A percentile compares a stretch with the other conserved stretches of the same genome.
Evolutionary conservation across 495 filamentous ascomycete genomes (phyloP).

Genomic region (Halenospora varia): DNA sequence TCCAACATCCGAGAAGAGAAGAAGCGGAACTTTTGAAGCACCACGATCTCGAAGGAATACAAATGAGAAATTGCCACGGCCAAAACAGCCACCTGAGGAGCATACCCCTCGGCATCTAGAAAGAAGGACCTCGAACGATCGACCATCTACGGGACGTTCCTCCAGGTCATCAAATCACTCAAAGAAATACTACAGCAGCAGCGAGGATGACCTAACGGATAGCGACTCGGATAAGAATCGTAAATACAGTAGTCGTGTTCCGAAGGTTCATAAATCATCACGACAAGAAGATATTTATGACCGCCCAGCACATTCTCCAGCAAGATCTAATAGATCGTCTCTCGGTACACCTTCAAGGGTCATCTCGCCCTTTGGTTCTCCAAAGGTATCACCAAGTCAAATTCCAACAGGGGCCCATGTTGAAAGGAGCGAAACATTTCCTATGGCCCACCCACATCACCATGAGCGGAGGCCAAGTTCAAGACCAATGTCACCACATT

Average conservation of each 20-base stretch:
- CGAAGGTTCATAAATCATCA: neutral
- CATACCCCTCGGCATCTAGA: constrained; percentile 7
- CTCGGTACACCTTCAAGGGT: constrained; percentile 4
- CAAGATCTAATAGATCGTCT: constrained; percentile 16
- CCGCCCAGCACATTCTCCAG: constrained; percentile 2
- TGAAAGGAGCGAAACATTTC: constrained; percentile 18
- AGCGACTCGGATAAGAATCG: constrained; percentile 16
- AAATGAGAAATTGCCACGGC: constrained; percentile 17
- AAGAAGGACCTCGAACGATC: constrained; percentile 3
- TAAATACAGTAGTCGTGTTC: constrained; percentile 3
- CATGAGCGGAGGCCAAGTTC: constrained; percentile 3
- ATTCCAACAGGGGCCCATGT: constrained; percentile 9
- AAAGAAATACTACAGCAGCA: constrained; percentile 17
- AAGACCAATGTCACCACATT: constrained; percentile 16
- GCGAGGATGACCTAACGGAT: constrained; percentile 19
- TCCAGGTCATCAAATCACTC: constrained; percentile 17
- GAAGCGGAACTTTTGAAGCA: constrained; percentile 9
- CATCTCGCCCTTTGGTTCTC: constrained; percentile 25
- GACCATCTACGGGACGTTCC: constrained; percentile 6
- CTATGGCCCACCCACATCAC: neutral
- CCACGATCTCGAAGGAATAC: constrained; percentile 8
- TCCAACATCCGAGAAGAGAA: constrained; percentile 14
- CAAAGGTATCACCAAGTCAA: constrained; percentile 20
- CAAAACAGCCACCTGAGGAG: constrained; percentile 18
- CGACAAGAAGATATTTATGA: constrained; percentile 6